Conservation (phyloP, 2,329 filamentous ascomycete genomes). For the Colletotrichum viniferum region DNA sequence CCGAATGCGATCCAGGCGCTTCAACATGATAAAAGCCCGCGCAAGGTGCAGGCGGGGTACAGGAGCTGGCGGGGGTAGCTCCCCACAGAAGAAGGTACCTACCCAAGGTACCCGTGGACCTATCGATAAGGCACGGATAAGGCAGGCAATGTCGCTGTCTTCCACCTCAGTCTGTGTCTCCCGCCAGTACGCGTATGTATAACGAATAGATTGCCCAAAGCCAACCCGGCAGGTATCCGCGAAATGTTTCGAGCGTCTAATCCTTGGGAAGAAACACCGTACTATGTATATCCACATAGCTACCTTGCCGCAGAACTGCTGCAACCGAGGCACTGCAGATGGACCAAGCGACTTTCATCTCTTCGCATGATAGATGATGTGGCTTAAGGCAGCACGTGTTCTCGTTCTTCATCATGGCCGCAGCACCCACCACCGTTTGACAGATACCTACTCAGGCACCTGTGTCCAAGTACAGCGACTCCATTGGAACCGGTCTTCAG, state of each 20-base stretch:
- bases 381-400: not conserved
- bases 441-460: not conserved
- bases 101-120: not conserved
- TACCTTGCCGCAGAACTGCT: not conserved
- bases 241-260: not conserved
- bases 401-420: not conserved
- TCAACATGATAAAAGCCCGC: not conserved
- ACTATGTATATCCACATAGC: not conserved
- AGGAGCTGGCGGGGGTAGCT: slow-evolving; percentile 9
- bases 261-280: not conserved
- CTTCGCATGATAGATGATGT: not conserved
- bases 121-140: not conserved
- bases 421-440: not conserved
- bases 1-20: not conserved
- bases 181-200: not conserved
- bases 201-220: not conserved
- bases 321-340: not conserved
- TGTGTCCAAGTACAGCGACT: not conserved
- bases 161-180: not conserved
- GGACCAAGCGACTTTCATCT: not conserved
- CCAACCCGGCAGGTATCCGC: not conserved
- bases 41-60: slow-evolving; percentile 12
- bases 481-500: not conserved
- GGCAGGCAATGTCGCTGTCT: not conserved
- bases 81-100: not conserved